These are phyloP conservation scores for Teunomyces lycoperdinae DNA, from an alignment of 805 yeast genomes.

Conservation along the genomic window DNA sequence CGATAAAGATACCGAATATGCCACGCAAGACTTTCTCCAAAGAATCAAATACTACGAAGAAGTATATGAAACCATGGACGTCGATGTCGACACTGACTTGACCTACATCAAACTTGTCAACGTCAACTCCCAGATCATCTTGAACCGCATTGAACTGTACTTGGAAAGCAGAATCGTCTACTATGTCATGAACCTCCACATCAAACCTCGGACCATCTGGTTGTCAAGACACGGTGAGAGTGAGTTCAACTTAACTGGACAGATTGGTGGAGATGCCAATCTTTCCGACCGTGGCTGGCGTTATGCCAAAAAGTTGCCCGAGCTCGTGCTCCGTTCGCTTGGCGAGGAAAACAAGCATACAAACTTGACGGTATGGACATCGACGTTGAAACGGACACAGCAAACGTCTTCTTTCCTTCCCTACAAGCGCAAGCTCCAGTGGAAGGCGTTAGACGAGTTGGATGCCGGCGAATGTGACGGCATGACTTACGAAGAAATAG, in stretches of 20 bases:
- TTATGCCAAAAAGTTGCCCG: conserved; percentile 80
- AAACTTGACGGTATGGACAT: conserved; percentile 88
- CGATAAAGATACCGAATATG: conserved; percentile 65
- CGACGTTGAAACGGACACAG: conserved; percentile 86
- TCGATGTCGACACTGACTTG: conserved; percentile 52
- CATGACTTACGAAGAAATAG: conserved; percentile 88
- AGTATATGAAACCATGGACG: conserved; percentile 73
- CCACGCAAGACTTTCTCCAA: conserved; percentile 66
- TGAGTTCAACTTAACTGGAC: conserved; percentile 85
- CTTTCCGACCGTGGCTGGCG: conserved; percentile 79
- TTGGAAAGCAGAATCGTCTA: conserved; percentile 90
- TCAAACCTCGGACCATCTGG: conserved; percentile 90
- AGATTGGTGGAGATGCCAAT: conserved; percentile 93
- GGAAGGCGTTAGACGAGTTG: conserved; percentile 97
- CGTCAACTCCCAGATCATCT: conserved; percentile 82
- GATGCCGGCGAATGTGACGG: conserved; percentile 99
- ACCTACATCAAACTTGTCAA: conserved; percentile 88
- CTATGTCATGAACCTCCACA: conserved; percentile 92
- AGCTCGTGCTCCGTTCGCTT: conserved; percentile 63
- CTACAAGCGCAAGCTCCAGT: conserved; percentile 70
- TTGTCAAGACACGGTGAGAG: conserved; percentile 96
- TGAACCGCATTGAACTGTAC: conserved; percentile 84
- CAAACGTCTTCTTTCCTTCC: conserved; percentile 86
- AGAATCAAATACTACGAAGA: conserved; percentile 74
- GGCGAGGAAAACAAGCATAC: conserved; percentile 52